phyloP scores from a whole-genome alignment of 208 protist species.

The Zelonia costaricensis region DNA sequence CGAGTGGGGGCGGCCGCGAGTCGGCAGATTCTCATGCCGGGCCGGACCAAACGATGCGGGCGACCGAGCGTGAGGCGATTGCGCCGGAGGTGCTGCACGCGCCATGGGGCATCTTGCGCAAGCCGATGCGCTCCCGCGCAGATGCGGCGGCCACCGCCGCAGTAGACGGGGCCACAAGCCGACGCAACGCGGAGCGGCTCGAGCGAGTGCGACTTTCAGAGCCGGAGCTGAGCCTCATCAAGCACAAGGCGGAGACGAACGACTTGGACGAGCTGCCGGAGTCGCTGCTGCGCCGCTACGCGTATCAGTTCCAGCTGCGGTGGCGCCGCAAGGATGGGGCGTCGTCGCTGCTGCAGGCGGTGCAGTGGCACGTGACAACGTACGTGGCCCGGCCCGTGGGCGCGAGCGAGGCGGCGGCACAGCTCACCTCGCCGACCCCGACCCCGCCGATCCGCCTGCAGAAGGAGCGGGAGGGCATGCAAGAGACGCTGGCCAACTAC shows the following conservation, averaged over 20 bases:
- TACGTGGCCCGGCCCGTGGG: slow-evolving; percentile 33
- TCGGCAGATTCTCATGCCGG: not conserved
- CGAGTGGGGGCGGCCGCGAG: not conserved
- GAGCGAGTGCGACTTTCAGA: slow-evolving; percentile 60
- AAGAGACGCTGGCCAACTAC: slow-evolving; percentile 82
- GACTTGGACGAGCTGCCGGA: slow-evolving; percentile 87
- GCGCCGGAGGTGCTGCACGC: slow-evolving; percentile 73
- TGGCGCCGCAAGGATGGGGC: slow-evolving; percentile 67
- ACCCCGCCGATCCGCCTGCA: slow-evolving; percentile 76
- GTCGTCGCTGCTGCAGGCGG: slow-evolving; percentile 70
- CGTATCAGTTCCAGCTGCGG: slow-evolving; percentile 78
- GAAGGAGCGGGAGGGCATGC: slow-evolving; percentile 77
- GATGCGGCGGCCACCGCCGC: slow-evolving; percentile 1
- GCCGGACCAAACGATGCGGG: slow-evolving; percentile 48
- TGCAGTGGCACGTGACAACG: slow-evolving; percentile 84
- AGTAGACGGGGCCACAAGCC: no score
- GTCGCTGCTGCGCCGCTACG: slow-evolving; percentile 82
- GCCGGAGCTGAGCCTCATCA: slow-evolving; percentile 69
- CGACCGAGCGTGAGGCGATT: slow-evolving; percentile 42
- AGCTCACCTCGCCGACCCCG: slow-evolving; percentile 22
- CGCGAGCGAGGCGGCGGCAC: not conserved
- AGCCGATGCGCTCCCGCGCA: slow-evolving; percentile 43
- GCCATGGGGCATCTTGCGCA: slow-evolving; percentile 87
- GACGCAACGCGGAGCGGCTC: slow-evolving; percentile 56
- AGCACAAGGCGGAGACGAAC: slow-evolving; percentile 49